These are phyloP conservation scores for Knoxdaviesia proteae DNA, from an alignment of 2,329 filamentous ascomycete genomes.

Conservation along the genomic window DNA sequence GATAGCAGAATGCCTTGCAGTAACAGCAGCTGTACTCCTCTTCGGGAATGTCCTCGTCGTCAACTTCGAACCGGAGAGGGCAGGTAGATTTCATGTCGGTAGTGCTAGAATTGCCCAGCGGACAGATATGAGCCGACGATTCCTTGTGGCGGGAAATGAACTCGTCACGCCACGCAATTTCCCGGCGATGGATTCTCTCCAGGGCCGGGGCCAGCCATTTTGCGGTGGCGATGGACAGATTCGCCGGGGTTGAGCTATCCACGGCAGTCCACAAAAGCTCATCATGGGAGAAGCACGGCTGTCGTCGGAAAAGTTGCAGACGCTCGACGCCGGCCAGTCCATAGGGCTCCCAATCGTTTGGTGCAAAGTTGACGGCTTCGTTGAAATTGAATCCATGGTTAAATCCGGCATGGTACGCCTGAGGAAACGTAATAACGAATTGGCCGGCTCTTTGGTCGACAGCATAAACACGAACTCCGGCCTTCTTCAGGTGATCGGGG, in stretches of 20 bases:
- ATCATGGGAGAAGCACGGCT: conserved; percentile 94
- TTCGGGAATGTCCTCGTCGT: conserved; percentile 61
- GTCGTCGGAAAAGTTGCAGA: conserved; percentile 68
- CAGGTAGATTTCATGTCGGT: conserved; percentile 25
- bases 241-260: conserved; percentile 45
- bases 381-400: conserved; percentile 99
- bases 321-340: conserved; percentile 72
- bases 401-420: conserved; percentile 94
- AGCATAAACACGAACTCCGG: conserved; percentile 80
- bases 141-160: conserved; percentile 49
- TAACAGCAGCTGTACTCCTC: conserved; percentile 83
- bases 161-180: conserved; percentile 43
- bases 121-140: conserved; percentile 30
- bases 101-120: conserved; percentile 19
- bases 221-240: conserved; percentile 61
- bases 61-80: conserved; percentile 38
- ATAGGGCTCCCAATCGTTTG: conserved; percentile 83
- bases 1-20: conserved; percentile 81
- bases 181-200: conserved; percentile 54
- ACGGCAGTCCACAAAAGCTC: conserved; percentile 84
- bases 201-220: conserved; percentile 89
- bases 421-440: conserved; percentile 89
- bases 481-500: conserved; percentile 80
- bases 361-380: conserved; percentile 95
- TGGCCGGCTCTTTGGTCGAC: conserved; percentile 92